A percentile compares a stretch with the other conserved stretches of the same genome.
These are phyloP conservation scores for Penicillium sp. DNA, from an alignment of 2,329 filamentous ascomycete species.

Conservation along the genomic window DNA sequence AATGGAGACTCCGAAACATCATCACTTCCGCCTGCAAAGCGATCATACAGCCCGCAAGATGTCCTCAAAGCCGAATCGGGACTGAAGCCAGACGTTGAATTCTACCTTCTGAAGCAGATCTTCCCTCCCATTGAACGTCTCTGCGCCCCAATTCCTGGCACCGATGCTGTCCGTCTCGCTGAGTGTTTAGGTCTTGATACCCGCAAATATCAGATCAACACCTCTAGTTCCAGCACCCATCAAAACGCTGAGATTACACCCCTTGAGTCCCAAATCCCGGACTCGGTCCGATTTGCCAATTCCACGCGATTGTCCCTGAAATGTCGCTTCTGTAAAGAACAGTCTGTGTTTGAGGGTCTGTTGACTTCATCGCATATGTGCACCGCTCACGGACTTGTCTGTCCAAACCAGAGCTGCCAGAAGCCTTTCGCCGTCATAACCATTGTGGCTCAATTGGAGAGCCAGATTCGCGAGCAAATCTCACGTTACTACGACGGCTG, in stretches of 20 bases:
- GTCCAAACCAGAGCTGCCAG: slow-evolving; percentile 61
- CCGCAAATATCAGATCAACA: slow-evolving; percentile 74
- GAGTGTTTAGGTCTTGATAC: slow-evolving; percentile 92
- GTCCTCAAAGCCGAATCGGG: slow-evolving; percentile 71
- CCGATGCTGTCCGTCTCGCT: slow-evolving; percentile 81
- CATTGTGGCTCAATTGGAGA: slow-evolving; percentile 81
- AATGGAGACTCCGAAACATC: slow-evolving; percentile 59
- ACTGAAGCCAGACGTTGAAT: slow-evolving; percentile 87
- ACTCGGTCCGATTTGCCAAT: slow-evolving; percentile 81
- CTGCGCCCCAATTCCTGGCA: slow-evolving; percentile 91
- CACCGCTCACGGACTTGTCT: slow-evolving; percentile 70
- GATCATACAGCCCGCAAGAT: slow-evolving; percentile 82
- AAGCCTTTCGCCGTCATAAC: slow-evolving; percentile 64
- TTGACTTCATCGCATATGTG: slow-evolving; percentile 56
- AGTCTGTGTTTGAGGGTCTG: slow-evolving; percentile 73
- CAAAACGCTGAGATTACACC: slow-evolving; percentile 72
- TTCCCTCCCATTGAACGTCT: slow-evolving; percentile 96
- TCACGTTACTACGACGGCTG: slow-evolving; percentile 87
- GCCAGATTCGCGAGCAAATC: slow-evolving; percentile 72
- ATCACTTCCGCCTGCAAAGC: slow-evolving; percentile 67
- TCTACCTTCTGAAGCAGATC: slow-evolving; percentile 97
- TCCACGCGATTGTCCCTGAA: slow-evolving; percentile 71
- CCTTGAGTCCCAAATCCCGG: slow-evolving; percentile 89
- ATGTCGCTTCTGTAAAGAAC: slow-evolving; percentile 74
- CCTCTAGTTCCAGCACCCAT: slow-evolving; percentile 51